Evolutionary conservation across 441 rosid genomes (phyloP).

Genomic region (Arabidopsis hybrid): DNA sequence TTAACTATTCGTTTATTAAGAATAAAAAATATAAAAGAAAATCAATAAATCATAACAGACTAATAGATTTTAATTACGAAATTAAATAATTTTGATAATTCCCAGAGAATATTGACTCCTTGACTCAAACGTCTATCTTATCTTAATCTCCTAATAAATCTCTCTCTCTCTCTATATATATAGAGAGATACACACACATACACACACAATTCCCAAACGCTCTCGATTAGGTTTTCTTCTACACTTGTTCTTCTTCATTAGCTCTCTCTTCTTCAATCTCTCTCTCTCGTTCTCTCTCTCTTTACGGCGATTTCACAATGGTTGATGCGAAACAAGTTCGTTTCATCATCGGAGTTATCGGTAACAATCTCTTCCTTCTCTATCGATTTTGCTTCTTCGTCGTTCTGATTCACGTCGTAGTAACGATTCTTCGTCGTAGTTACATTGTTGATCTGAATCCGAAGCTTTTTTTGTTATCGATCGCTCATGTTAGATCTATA

Average conservation of each 20-base stretch:
- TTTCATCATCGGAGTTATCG: conserved; percentile 51
- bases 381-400: neutral
- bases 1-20: neutral
- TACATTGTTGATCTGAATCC: neutral
- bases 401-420: neutral
- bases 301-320: conserved; percentile 40
- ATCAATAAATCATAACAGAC: conserved; percentile 36
- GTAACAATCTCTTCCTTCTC: conserved; percentile 32
- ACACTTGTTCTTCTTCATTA: conserved; percentile 31
- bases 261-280: neutral
- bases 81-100: neutral
- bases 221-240: conserved; percentile 31
- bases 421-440: neutral
- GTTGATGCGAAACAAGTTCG: conserved; percentile 32
- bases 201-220: neutral
- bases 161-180: conserved; percentile 6
- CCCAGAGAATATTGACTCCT: conserved; percentile 29
- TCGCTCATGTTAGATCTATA: too few relatives aligned
- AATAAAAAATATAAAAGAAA: neutral
- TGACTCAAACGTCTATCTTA: conserved; percentile 42
- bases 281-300: neutral
- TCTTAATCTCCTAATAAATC: neutral
- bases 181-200: neutral
- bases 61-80: neutral
- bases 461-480: neutral